A percentile compares a stretch with the other conserved stretches of the same genome.
phyloP scores from a whole-genome alignment of 2,329 filamentous ascomycete species.

The Ascosphaera acerosa region DNA sequence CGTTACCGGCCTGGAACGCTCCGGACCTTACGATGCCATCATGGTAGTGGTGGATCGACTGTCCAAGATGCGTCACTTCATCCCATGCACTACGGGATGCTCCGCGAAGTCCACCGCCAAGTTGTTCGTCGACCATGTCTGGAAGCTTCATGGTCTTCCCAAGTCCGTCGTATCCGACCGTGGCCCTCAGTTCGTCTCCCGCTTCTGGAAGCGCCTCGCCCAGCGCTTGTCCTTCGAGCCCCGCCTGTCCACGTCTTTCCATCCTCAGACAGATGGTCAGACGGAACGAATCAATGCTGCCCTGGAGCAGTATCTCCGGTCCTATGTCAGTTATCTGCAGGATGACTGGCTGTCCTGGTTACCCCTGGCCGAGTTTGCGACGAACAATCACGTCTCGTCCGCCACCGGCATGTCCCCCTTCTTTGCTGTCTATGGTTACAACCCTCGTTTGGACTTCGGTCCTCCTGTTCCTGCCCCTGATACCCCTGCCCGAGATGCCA shows the following conservation, averaged over 20 bases:
- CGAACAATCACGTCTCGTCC: background rate
- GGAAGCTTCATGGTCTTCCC: background rate
- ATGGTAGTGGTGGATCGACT: background rate
- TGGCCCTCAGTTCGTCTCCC: background rate
- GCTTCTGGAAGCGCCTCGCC: background rate
- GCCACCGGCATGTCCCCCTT: constrained; percentile 1
- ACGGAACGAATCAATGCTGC: constrained; percentile 4
- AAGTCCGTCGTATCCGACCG: background rate
- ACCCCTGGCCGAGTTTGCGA: constrained; percentile 1
- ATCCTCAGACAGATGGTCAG: constrained; percentile 5
- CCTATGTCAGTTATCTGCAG: constrained; percentile 1
- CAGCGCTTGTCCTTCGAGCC: background rate
- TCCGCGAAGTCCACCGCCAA: background rate
- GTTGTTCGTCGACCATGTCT: background rate
- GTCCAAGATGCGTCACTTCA: background rate
- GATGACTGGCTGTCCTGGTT: constrained; percentile 3
- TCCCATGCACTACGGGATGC: background rate
- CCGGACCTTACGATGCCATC: background rate
- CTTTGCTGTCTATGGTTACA: background rate
- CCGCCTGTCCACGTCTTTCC: constrained; percentile 1
- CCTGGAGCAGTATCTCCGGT: constrained; percentile 5
- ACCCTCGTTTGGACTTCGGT: background rate
- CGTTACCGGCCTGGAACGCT: background rate
- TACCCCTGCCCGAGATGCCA: background rate
- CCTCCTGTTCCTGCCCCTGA: background rate